Evolutionary conservation across 768 basidiomycete species (phyloP).

Genomic region (Bullera alba): DNA sequence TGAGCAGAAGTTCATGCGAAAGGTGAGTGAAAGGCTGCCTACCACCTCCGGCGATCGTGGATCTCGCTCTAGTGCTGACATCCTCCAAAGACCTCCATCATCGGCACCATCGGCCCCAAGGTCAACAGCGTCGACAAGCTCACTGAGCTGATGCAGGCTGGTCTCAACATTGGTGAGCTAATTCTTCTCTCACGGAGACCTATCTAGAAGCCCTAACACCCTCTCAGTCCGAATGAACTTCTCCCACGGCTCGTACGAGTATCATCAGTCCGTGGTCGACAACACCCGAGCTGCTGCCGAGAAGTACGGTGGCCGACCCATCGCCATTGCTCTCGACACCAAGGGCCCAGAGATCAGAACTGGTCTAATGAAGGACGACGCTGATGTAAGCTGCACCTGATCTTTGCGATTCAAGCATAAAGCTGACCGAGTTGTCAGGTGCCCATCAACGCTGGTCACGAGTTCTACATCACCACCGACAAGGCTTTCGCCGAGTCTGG

Average conservation of each 20-base stretch:
- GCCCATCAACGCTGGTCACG: constrained; percentile 80
- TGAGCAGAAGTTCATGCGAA: constrained; percentile 78
- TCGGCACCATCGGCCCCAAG: constrained; percentile 99
- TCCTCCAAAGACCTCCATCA: constrained; percentile 99
- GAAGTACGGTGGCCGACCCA: constrained; percentile 67
- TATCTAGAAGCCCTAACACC: too few relatives aligned
- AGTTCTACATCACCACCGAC: constrained; percentile 85
- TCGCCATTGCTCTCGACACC: constrained; percentile 96
- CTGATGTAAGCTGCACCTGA: constrained; percentile 58
- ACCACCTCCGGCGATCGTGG: background rate
- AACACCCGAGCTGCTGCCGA: constrained; percentile 83
- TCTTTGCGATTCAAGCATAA: too few relatives aligned
- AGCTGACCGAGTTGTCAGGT: constrained; percentile 51
- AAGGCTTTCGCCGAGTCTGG: constrained; percentile 67
- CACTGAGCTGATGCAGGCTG: constrained; percentile 71
- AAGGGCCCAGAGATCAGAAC: constrained; percentile 99
- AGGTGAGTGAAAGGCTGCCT: too few relatives aligned
- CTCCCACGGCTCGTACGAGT: constrained; percentile 96
- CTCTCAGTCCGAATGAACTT: constrained; percentile 98
- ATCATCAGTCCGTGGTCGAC: constrained; percentile 98
- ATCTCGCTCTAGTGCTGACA: constrained; percentile 1
- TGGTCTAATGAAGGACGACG: constrained; percentile 76
- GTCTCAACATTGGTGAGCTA: constrained; percentile 89
- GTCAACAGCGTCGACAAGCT: constrained; percentile 87
- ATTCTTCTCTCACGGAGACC: background rate